Evolutionary conservation across 345 rosid species (phyloP).

Genomic region (Salix exigua): DNA sequence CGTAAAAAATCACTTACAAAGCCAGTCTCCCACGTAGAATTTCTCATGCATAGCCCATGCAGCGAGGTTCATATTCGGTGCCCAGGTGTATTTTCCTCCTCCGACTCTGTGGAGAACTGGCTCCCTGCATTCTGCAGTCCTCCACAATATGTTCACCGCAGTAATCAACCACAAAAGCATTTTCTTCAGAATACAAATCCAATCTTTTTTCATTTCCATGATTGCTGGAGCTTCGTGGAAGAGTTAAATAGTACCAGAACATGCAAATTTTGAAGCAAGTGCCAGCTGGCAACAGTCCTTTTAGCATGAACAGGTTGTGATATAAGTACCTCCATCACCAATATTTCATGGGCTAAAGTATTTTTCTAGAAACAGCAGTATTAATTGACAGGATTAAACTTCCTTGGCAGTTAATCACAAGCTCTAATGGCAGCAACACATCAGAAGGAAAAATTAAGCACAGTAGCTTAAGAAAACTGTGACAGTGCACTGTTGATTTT

Average conservation of each 20-base stretch:
- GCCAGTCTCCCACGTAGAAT: slow-evolving; percentile 29
- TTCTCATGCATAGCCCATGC: slow-evolving; percentile 14
- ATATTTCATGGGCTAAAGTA: no score
- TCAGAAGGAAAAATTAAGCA: no score
- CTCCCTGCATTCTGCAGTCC: background rate
- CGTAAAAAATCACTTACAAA: slow-evolving; percentile 1
- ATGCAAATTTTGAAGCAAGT: background rate
- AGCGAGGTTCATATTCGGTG: slow-evolving; percentile 10
- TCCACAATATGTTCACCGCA: background rate
- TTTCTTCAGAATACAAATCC: background rate
- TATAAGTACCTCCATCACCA: no score
- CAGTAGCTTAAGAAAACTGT: no score
- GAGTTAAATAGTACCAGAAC: background rate
- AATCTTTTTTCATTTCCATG: background rate
- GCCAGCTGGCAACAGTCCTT: no score
- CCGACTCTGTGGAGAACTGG: slow-evolving; percentile 23
- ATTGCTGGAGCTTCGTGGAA: background rate
- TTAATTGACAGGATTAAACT: no score
- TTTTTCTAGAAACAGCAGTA: no score
- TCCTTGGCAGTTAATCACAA: no score
- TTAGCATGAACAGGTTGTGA: no score
- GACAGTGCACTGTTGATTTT: no score
- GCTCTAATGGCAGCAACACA: no score
- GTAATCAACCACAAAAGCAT: background rate
- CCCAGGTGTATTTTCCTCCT: slow-evolving; percentile 23